Evolutionary conservation across 192 early-diverging fungal genomes (phyloP).

Genomic region (Backusella australiensis): DNA sequence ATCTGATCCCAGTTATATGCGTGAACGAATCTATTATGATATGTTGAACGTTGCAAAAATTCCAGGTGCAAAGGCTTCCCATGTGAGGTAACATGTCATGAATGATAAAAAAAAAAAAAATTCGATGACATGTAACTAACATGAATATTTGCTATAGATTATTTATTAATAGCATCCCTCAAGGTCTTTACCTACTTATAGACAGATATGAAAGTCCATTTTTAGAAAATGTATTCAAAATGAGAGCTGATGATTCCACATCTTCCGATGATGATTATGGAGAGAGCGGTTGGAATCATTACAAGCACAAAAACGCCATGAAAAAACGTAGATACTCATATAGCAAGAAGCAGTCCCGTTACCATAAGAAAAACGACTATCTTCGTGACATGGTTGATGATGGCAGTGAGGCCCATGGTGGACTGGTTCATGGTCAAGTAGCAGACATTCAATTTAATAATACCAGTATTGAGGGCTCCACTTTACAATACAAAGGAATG

Average conservation of each 20-base stretch:
- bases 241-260: not conserved
- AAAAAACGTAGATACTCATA: not conserved
- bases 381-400: not conserved
- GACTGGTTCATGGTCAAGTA: not conserved
- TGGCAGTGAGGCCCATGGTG: not conserved
- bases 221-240: conserved; percentile 19
- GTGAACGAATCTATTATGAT: conserved; percentile 43
- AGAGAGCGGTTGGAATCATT: not conserved
- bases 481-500: not conserved
- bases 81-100: conserved; percentile 11
- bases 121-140: not conserved
- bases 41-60: conserved; percentile 31
- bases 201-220: conserved; percentile 43
- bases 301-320: not conserved
- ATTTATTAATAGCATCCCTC: conserved; percentile 33
- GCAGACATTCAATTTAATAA: not conserved
- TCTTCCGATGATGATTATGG: not conserved
- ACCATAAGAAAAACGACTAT: not conserved
- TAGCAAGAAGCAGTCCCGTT: not conserved
- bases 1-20: conserved; percentile 36
- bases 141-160: conserved; percentile 10
- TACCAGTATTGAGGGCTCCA: not conserved
- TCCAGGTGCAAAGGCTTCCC: conserved; percentile 31
- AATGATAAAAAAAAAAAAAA: not conserved
- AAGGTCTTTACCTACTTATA: conserved; percentile 39